Base-by-base conservation (phyloP, 192 early-diverging fungal species). In the Anaeromyces robustus region DNA sequence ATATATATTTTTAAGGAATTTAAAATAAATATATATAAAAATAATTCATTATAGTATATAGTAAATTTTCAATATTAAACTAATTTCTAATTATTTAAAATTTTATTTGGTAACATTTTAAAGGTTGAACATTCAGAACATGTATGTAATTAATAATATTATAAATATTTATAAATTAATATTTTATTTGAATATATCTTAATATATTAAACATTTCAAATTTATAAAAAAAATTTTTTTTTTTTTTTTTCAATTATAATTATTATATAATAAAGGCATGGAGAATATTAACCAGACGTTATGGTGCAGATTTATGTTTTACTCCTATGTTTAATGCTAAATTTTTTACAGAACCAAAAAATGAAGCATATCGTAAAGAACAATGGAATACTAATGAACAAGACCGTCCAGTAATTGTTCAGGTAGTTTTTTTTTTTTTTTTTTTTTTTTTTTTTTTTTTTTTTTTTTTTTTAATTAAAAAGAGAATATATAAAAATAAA, bases 271-370 rank as follows among this genome's bases (percentile, higher is more conserved):
- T 22, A 80, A 88, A 95, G 34, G 94, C 98, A 4, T 99, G 97
- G 97, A 88, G 98, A 39, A 89, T 97, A 13, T 92, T 99, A 32
- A 94, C 93, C 12, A 89, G 94, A 77, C 92, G 94, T 11, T 95
- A 98, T 83, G 90, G 88, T 68, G 93, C 96, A 3, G 85, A 97
- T 0, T 86, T 98, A 12, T 97, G 96, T 86, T 98, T 95, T 85
- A 98, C 98, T 17, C 98, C 98, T 77, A 80, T 78, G 78, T 94
- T 98, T 83, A 94, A 99, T 81, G 96, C 97, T 9, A 90, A 90
- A 77, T 80, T 96, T 19, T 99, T 99, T 85, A 83, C 86, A 78
- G 91, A 95, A 32, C 86, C 88, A 11, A 84, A 84, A 28, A 81
- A 84, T 34, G 80, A 86, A 82, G 90, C 87, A 80, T 95, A 94